These are phyloP conservation scores for Dendrostoma leiphaemia DNA, from an alignment of 2,329 filamentous ascomycete species.

Conservation along the genomic window DNA sequence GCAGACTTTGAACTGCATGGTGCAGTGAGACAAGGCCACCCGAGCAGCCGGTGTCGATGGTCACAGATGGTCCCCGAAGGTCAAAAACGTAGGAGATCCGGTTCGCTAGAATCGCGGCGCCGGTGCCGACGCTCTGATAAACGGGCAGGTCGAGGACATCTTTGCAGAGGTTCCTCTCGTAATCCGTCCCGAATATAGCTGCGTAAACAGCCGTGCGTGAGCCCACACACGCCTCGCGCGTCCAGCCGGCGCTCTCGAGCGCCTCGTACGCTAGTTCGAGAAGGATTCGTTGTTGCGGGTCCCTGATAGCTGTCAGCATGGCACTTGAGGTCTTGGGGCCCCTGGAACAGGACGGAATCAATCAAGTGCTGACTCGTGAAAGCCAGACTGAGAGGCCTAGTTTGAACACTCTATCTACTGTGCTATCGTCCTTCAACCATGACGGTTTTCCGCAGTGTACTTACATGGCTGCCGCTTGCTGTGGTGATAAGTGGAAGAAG, in stretches of 20 bases:
- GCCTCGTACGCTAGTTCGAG: constrained; percentile 65
- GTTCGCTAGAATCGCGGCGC: constrained; percentile 35
- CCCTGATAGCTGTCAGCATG: too few species aligned
- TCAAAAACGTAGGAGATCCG: constrained; percentile 39
- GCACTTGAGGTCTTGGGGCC: too few species aligned
- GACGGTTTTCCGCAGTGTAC: too few species aligned
- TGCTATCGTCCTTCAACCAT: too few species aligned
- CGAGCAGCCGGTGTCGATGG: constrained; percentile 46
- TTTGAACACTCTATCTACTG: too few species aligned
- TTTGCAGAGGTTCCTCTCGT: constrained; percentile 20
- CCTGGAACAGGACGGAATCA: too few species aligned
- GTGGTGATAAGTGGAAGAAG: constrained; percentile 69
- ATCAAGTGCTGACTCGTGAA: too few species aligned
- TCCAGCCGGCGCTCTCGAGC: constrained; percentile 46
- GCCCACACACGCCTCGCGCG: constrained; percentile 22
- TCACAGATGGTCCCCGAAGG: constrained; percentile 39
- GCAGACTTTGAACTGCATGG: background rate
- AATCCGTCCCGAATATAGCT: constrained; percentile 30
- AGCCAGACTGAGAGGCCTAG: too few species aligned
- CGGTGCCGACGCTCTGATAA: constrained; percentile 34
- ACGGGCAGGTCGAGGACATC: constrained; percentile 18
- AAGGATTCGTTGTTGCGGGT: constrained; percentile 65
- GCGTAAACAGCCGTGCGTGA: constrained; percentile 29
- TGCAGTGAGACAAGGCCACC: constrained; percentile 33
- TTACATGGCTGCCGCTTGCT: constrained; percentile 62